phyloP scores from a whole-genome alignment of 495 filamentous ascomycete species.

The Darksidea phi region DNA sequence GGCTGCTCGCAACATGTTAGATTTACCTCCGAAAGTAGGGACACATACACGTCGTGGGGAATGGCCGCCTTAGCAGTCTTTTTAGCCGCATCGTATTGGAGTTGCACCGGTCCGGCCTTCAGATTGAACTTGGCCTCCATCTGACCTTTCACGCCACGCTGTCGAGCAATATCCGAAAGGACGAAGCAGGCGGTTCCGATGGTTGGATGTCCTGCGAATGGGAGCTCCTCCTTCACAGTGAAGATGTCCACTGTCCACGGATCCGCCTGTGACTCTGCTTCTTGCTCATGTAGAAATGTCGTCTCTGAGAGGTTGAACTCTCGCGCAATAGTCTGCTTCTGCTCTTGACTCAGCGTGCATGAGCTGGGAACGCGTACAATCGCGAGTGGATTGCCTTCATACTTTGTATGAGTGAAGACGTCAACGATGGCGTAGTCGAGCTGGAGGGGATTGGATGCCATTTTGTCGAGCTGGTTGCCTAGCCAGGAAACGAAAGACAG shows the following conservation, averaged over 20 bases:
- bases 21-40: not conserved
- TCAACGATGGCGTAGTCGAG: conserved; percentile 55
- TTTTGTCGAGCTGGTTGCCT: not conserved
- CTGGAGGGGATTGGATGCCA: conserved; percentile 55
- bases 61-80: conserved; percentile 54
- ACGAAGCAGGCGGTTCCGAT: conserved; percentile 59
- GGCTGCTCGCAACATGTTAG: conserved; percentile 28
- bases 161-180: conserved; percentile 18
- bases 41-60: conserved; percentile 56
- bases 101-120: conserved; percentile 62
- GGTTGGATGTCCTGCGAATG: conserved; percentile 78
- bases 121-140: conserved; percentile 44
- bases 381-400: conserved; percentile 67
- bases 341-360: conserved; percentile 47
- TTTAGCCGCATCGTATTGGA: conserved; percentile 45
- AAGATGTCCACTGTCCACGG: conserved; percentile 66
- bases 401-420: conserved; percentile 61
- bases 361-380: conserved; percentile 55
- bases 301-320: conserved; percentile 90
- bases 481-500: not conserved
- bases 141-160: not conserved
- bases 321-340: conserved; percentile 64
- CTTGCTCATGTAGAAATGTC: conserved; percentile 65
- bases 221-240: conserved; percentile 59
- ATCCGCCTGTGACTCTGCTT: not conserved